Percentiles rank a stretch among this genome's conserved stretches.
phyloP scores from a whole-genome alignment of 345 rosid genomes.

The Tarenaya hassleriana region DNA sequence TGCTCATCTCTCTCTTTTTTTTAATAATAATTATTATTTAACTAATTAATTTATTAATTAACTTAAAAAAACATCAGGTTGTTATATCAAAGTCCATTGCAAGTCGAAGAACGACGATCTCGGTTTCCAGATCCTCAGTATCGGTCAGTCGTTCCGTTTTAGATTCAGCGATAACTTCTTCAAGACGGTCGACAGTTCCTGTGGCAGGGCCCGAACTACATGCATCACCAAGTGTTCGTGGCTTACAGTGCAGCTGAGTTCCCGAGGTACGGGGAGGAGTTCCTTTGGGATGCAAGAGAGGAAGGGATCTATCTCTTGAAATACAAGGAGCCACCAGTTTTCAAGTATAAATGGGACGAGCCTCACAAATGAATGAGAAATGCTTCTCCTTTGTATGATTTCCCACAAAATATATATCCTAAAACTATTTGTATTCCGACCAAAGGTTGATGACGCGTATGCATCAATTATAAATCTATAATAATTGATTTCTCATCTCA shows the following conservation, averaged over 20 bases:
- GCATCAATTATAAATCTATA: no score
- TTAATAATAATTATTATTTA: no score
- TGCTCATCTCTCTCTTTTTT: no score
- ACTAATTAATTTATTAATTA: no score
- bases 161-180: constrained; percentile 12
- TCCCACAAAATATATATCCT: no score
- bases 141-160: constrained; percentile 14
- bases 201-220: constrained; percentile 26
- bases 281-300: constrained; percentile 22
- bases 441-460: no score
- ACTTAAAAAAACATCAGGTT: no score
- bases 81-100: constrained; percentile 23
- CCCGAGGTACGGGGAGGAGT: no score
- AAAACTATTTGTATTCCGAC: no score
- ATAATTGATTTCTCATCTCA: no score
- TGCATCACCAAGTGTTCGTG: constrained; percentile 20
- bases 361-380: no score
- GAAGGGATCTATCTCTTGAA: constrained; percentile 18
- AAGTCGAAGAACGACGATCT: not conserved
- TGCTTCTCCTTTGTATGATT: no score
- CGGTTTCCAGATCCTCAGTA: constrained; percentile 7
- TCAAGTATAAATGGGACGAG: constrained; percentile 15
- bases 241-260: constrained; percentile 24
- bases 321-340: constrained; percentile 9
- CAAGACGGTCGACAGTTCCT: constrained; percentile 1